phyloP scores from a whole-genome alignment of 169 alveolate species.

The Eimeria sp. region DNA sequence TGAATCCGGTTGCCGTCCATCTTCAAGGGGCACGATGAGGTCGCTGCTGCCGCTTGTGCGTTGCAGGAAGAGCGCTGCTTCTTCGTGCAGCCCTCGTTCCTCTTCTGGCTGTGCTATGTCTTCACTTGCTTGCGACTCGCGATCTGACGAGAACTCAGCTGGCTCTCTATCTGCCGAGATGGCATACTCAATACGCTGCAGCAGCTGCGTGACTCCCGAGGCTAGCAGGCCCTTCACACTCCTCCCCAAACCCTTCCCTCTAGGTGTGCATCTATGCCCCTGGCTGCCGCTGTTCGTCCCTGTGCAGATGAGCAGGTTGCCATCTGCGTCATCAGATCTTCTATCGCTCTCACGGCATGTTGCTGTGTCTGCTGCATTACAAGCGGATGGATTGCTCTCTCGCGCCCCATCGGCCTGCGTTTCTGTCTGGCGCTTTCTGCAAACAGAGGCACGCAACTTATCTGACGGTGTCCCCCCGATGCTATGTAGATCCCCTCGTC shows the following conservation, averaged over 20 bases:
- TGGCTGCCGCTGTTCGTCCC: constrained; percentile 9
- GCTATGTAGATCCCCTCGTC: background rate
- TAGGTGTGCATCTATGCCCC: background rate
- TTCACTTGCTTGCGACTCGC: background rate
- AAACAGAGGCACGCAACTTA: background rate
- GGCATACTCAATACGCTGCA: constrained; percentile 70
- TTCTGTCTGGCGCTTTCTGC: background rate
- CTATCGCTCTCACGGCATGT: background rate
- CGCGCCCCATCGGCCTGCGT: background rate
- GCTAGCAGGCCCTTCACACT: constrained; percentile 65
- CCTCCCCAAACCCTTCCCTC: constrained; percentile 12
- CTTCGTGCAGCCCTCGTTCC: constrained; percentile 27
- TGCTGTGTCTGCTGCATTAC: background rate
- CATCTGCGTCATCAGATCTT: background rate
- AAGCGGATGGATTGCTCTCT: background rate
- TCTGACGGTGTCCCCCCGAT: background rate
- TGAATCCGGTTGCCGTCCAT: background rate
- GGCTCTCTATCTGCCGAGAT: constrained; percentile 34
- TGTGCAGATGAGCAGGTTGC: background rate
- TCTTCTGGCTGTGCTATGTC: background rate
- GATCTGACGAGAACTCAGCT: constrained; percentile 4
- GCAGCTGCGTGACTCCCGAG: constrained; percentile 71
- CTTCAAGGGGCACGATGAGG: constrained; percentile 41
- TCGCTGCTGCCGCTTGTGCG: constrained; percentile 51
- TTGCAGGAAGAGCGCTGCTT: constrained; percentile 28